Percentiles rank a stretch among this genome's conserved stretches.
These are phyloP conservation scores for Aquilaria agallochum DNA, from an alignment of 441 rosid genomes.

Conservation along the genomic window DNA sequence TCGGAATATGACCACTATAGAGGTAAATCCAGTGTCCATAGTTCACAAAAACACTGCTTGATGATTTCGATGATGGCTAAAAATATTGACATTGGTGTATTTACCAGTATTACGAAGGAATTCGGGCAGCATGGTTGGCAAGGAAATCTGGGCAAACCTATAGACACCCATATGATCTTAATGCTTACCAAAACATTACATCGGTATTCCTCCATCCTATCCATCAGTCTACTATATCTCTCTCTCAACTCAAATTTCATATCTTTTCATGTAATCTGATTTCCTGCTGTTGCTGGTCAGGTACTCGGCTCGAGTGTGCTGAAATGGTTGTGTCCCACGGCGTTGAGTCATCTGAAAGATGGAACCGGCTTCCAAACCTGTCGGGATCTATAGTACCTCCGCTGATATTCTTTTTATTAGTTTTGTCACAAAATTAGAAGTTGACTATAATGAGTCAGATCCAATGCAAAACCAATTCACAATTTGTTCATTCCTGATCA, in stretches of 20 bases:
- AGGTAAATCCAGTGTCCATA: slow-evolving; percentile 27
- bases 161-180: slow-evolving; percentile 57
- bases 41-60: background rate
- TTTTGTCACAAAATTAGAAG: no score
- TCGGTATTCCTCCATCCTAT: slow-evolving; percentile 33
- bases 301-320: slow-evolving; percentile 69
- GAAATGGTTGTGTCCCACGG: slow-evolving; percentile 71
- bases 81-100: slow-evolving; percentile 7
- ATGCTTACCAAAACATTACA: slow-evolving; percentile 57
- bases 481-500: no score
- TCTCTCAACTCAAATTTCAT: background rate
- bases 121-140: slow-evolving; percentile 74
- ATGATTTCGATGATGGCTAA: slow-evolving; percentile 8
- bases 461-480: no score
- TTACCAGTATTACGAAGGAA: slow-evolving; percentile 66
- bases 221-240: background rate
- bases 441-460: no score
- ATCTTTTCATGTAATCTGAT: background rate
- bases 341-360: slow-evolving; percentile 55
- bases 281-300: slow-evolving; percentile 26
- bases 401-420: background rate
- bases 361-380: slow-evolving; percentile 49
- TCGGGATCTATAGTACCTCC: slow-evolving; percentile 23
- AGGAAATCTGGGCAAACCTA: slow-evolving; percentile 79
- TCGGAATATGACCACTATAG: slow-evolving; percentile 59